Conservation (phyloP, 306 rosid species). For the Cicer yamashitae region DNA sequence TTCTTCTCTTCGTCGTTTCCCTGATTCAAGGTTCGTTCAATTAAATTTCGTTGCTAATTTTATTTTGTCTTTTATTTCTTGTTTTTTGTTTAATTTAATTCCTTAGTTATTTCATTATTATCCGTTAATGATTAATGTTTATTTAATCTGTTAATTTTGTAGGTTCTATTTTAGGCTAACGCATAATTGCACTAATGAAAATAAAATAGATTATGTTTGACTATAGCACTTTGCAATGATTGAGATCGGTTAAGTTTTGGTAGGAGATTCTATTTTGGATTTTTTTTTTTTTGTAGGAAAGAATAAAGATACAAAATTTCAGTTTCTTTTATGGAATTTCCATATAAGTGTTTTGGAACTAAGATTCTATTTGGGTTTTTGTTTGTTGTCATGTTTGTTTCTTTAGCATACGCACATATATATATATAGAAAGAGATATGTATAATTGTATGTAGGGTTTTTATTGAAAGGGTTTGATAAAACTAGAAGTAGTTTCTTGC, state of each 20-base stretch:
- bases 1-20: conserved; percentile 42
- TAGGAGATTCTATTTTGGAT: conserved; percentile 16
- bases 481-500: background rate
- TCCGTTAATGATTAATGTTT: background rate
- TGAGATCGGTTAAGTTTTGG: conserved; percentile 33
- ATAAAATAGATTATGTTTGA: background rate
- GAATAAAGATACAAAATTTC: background rate
- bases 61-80: background rate
- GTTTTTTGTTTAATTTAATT: background rate
- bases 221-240: background rate
- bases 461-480: background rate
- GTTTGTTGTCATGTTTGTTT: conserved; percentile 22
- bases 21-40: conserved; percentile 64
- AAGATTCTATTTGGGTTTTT: conserved; percentile 35
- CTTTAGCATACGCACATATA: background rate
- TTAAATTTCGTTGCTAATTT: background rate
- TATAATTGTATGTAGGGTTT: background rate
- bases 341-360: background rate
- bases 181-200: background rate
- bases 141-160: background rate
- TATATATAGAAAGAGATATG: conserved; percentile 2
- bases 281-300: background rate
- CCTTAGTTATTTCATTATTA: background rate
- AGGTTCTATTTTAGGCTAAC: conserved; percentile 23
- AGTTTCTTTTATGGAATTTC: conserved; percentile 26